These are phyloP conservation scores for Beauveria rudraprayagi DNA, from an alignment of 2,329 filamentous ascomycete genomes.

Conservation along the genomic window DNA sequence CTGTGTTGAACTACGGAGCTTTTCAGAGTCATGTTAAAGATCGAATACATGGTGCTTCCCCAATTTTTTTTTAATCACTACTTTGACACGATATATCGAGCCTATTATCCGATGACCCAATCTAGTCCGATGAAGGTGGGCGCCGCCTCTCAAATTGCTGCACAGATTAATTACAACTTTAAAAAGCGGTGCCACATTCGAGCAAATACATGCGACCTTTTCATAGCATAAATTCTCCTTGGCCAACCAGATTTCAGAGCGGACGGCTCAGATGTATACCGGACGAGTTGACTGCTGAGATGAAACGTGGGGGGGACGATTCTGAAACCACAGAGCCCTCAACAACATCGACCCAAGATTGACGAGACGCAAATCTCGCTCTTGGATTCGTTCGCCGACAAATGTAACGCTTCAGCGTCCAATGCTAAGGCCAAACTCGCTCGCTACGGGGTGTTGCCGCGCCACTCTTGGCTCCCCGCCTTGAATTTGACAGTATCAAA, in stretches of 20 bases:
- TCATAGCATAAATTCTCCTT: not conserved
- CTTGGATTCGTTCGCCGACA: not conserved
- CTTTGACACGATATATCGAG: not conserved
- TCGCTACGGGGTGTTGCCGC: not conserved
- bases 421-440: not conserved
- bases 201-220: not conserved
- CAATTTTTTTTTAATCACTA: not conserved
- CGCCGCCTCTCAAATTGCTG: not conserved
- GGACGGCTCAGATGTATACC: slow-evolving; percentile 10
- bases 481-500: not conserved
- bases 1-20: not conserved
- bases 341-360: not conserved
- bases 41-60: not conserved
- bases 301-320: slow-evolving; percentile 9
- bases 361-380: not conserved
- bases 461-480: not conserved
- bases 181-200: not conserved
- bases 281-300: slow-evolving; percentile 18
- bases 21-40: not conserved
- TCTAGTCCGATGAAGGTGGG: not conserved
- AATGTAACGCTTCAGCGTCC: not conserved
- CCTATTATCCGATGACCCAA: slow-evolving; percentile 1
- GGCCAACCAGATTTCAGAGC: slow-evolving; percentile 2
- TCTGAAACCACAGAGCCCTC: not conserved
- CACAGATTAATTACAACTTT: not conserved